Conservation (phyloP, 2,329 filamentous ascomycete genomes). For the Pezicula rhizophila region DNA sequence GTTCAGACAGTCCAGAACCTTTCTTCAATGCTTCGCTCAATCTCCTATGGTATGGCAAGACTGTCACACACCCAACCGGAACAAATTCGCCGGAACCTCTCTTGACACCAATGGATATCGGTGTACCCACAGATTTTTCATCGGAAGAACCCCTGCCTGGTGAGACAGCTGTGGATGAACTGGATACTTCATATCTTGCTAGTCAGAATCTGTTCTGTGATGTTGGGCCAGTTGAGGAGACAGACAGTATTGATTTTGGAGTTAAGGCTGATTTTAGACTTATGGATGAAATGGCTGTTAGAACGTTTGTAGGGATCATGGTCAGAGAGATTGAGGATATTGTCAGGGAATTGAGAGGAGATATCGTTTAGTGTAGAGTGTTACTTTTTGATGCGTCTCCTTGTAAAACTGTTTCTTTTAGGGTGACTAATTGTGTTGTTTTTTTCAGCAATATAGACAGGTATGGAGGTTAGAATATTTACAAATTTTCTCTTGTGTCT, state of each 20-base stretch:
- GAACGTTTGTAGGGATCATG: not conserved
- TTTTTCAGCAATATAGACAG: no score
- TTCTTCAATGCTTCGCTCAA: constrained; percentile 3
- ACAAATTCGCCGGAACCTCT: not conserved
- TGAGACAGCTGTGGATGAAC: not conserved
- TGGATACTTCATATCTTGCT: not conserved
- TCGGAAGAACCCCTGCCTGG: not conserved
- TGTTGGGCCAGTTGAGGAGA: constrained; percentile 1
- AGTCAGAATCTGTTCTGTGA: constrained; percentile 1
- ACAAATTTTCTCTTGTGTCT: no score
- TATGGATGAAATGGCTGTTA: not conserved
- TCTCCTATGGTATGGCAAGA: constrained; percentile 1
- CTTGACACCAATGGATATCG: not conserved
- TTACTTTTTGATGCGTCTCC: no score
- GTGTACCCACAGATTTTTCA: constrained; percentile 2
- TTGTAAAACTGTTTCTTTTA: no score
- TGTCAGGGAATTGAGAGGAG: not conserved
- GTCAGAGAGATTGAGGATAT: not conserved
- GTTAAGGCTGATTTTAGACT: constrained; percentile 2
- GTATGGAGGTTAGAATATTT: no score
- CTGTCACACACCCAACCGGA: not conserved
- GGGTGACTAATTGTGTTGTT: no score
- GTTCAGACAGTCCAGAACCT: not conserved
- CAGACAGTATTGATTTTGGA: constrained; percentile 3
- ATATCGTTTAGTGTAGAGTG: no score